A percentile compares a stretch with the other conserved stretches of the same genome.
These are phyloP conservation scores for Penicillium tannophilum DNA, from an alignment of 495 filamentous ascomycete genomes.

Conservation along the genomic window DNA sequence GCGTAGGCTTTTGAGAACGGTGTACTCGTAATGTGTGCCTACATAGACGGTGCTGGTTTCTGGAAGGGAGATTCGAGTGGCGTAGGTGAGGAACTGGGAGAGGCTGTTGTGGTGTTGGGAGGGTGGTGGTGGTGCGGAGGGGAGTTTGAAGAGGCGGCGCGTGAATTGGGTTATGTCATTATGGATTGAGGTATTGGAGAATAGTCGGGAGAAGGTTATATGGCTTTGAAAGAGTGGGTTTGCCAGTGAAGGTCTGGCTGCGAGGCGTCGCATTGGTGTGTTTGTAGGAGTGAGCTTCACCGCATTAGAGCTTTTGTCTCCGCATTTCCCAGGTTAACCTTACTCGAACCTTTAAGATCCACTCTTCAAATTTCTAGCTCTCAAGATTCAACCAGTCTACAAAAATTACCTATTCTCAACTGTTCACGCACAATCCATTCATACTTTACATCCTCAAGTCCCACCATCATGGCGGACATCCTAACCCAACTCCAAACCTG, in stretches of 20 bases:
- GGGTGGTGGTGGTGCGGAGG: conserved; percentile 42
- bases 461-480: conserved; percentile 73
- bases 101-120: conserved; percentile 66
- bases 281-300: conserved; percentile 19
- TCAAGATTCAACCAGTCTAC: too few species aligned
- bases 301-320: conserved; percentile 33
- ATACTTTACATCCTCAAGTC: conserved; percentile 2
- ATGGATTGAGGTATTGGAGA: conserved; percentile 18
- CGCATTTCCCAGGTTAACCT: conserved; percentile 23
- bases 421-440: background rate
- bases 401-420: background rate
- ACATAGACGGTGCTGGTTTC: conserved; percentile 41
- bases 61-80: conserved; percentile 48
- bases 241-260: conserved; percentile 9
- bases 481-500: conserved; percentile 95
- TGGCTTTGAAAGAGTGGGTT: background rate
- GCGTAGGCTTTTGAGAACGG: conserved; percentile 61
- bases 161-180: conserved; percentile 37
- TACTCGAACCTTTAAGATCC: conserved; percentile 13
- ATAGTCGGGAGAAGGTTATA: conserved; percentile 12
- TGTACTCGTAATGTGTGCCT: conserved; percentile 72
- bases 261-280: conserved; percentile 24
- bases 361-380: background rate
- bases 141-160: conserved; percentile 44
- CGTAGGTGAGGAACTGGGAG: conserved; percentile 71